phyloP scores from a whole-genome alignment of 2,329 filamentous ascomycete species.

The Grosmannia clavigera region DNA sequence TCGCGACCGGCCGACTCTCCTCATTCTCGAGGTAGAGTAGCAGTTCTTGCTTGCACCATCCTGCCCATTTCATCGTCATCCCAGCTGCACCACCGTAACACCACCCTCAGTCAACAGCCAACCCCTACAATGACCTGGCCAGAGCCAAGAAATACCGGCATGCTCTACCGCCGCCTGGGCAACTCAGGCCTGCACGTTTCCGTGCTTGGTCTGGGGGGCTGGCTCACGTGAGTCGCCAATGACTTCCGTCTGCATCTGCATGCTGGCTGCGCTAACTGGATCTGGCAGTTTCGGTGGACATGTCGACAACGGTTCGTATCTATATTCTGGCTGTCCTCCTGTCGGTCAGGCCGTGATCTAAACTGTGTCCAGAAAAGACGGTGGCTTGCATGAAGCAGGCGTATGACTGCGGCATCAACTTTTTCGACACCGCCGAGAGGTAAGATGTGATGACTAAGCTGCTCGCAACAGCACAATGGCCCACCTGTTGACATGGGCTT shows the following conservation, averaged over 20 bases:
- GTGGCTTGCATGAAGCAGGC: slow-evolving; percentile 51
- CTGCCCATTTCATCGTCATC: not conserved
- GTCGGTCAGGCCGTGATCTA: not conserved
- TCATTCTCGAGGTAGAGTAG: not conserved
- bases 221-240: slow-evolving; percentile 30
- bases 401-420: slow-evolving; percentile 48
- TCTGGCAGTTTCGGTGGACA: slow-evolving; percentile 17
- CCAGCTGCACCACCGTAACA: not conserved
- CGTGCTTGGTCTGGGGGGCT: slow-evolving; percentile 50
- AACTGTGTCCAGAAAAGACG: slow-evolving; percentile 34
- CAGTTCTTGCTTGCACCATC: not conserved
- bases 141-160: slow-evolving; percentile 31
- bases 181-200: slow-evolving; percentile 54
- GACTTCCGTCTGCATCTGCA: slow-evolving; percentile 19
- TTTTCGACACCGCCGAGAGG: slow-evolving; percentile 49
- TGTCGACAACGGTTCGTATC: slow-evolving; percentile 16
- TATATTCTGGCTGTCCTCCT: not conserved
- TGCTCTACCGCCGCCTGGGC: slow-evolving; percentile 29
- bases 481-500: slow-evolving; percentile 8
- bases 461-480: not conserved
- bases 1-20: not conserved
- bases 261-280: not conserved
- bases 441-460: not conserved
- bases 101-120: not conserved
- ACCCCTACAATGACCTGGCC: slow-evolving; percentile 24